Base-by-base conservation (phyloP, 768 basidiomycete genomes). In the Termitomyces sp. region DNA sequence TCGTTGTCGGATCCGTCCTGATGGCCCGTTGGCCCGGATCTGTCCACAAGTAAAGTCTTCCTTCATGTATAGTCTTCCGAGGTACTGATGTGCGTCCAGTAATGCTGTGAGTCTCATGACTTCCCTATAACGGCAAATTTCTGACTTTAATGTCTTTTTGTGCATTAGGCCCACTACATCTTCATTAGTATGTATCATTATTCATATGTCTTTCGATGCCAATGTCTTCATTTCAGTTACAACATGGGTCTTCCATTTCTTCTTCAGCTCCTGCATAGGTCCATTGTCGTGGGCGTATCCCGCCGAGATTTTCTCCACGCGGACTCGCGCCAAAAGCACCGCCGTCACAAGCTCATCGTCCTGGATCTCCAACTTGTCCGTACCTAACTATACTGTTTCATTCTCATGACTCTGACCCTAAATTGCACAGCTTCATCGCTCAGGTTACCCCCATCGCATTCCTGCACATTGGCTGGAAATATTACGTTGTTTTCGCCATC, bases 241-340 rank as follows among this genome's bases (percentile, higher is more conserved):
- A 32, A 79, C 75, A 16, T 78, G 77, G 76, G 61, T 79, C 38
- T 79, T 78, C 72, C 77, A 77, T 60, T 76, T 78, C 69, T 76
- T 77, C 68, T 78, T 77, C 63, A 75, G 72, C 53, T 70, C 75
- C 3, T 77, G 75, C 52, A 77, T 79, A 35, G 77, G 77, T 1
- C 77, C 77, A 8, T 65, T 77, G 8, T 75, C 74, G 0, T 79
- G 77, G 77, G 77, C 77, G 3, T 75, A 76, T 58, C 77, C 76
- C 0, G 76, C 74, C 4, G 76, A 78, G 59, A 77, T 79, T 18
- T 76, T 73, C 57, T 78, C 77, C 6, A 78, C 77, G 7, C 60
- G 74, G 24, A 77, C 75, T 4, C 68, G 77, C 14, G 77, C 77
- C 5, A 77, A 77, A 60, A 76, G 73, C 20, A 79, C 77, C 1